These are phyloP conservation scores for Microsporum ferrugineum DNA, from an alignment of 2,329 filamentous ascomycete species.

Conservation along the genomic window DNA sequence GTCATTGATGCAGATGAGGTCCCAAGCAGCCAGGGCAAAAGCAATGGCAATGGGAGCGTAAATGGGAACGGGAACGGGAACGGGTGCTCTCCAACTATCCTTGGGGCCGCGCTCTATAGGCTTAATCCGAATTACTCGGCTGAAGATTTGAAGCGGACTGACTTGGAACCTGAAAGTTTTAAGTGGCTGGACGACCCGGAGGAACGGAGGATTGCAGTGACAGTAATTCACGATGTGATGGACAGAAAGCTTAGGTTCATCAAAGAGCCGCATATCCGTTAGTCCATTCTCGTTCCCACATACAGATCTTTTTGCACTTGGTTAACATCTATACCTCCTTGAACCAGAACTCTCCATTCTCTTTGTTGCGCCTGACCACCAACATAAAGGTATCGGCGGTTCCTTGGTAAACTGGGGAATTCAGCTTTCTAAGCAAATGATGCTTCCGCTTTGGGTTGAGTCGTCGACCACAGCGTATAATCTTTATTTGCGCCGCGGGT, in stretches of 20 bases:
- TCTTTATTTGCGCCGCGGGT: constrained; percentile 10
- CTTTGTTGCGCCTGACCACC: constrained; percentile 14
- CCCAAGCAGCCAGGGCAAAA: background rate
- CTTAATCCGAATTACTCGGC: constrained; percentile 7
- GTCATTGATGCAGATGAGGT: constrained; percentile 8
- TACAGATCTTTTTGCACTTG: background rate
- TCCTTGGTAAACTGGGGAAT: constrained; percentile 15
- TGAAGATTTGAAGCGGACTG: background rate
- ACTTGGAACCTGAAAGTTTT: constrained; percentile 7
- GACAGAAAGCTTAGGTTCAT: constrained; percentile 10
- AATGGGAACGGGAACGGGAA: background rate
- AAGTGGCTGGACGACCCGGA: constrained; percentile 12
- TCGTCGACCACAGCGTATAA: constrained; percentile 7
- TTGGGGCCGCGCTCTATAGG: constrained; percentile 10
- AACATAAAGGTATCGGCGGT: constrained; percentile 13
- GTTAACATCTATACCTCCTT: background rate
- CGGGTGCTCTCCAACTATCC: background rate
- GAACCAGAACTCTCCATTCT: constrained; percentile 12
- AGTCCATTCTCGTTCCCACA: constrained; percentile 2
- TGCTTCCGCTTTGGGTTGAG: constrained; percentile 14
- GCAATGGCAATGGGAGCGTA: background rate
- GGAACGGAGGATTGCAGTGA: constrained; percentile 8
- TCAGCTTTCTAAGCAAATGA: constrained; percentile 12
- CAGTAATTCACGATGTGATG: constrained; percentile 9
- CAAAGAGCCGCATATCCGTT: constrained; percentile 12